A percentile compares a stretch with the other conserved stretches of the same genome.
phyloP scores from a whole-genome alignment of 1,139 yeast species.

The Kodamaea sp. region DNA sequence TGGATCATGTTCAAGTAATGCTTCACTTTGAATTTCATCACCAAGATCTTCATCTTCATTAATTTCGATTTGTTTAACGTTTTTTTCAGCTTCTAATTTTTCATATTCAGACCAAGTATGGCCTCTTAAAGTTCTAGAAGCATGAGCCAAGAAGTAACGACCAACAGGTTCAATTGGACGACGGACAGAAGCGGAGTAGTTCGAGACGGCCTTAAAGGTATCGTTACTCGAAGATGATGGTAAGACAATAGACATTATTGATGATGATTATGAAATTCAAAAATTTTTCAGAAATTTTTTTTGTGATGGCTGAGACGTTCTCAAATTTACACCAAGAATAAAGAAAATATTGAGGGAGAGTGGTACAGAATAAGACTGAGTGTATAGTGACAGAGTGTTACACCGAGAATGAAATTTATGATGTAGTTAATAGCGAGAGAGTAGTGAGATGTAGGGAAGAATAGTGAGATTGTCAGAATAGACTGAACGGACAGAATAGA shows the following conservation, averaged over 20 bases:
- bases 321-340: no score
- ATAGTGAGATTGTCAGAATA: no score
- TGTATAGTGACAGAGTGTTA: no score
- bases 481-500: no score
- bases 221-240: conserved; percentile 45
- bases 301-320: no score
- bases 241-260: conserved; percentile 35
- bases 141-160: conserved; percentile 92
- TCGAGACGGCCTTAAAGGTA: conserved; percentile 48
- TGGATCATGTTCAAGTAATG: conserved; percentile 83
- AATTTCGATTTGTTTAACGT: conserved; percentile 71
- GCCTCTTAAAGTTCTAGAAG: conserved; percentile 92
- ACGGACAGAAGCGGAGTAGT: conserved; percentile 64
- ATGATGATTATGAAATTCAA: conserved; percentile 9
- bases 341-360: background rate
- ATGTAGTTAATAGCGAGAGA: no score
- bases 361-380: no score
- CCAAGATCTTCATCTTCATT: conserved; percentile 70
- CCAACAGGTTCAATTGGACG: conserved; percentile 97
- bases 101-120: conserved; percentile 99
- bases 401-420: no score
- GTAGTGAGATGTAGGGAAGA: no score
- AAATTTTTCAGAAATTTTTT: conserved; percentile 15
- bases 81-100: conserved; percentile 86
- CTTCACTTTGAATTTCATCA: conserved; percentile 73